Evolutionary conservation across 2,329 filamentous ascomycete species (phyloP).

Genomic region (Fusarium pininemorale): DNA sequence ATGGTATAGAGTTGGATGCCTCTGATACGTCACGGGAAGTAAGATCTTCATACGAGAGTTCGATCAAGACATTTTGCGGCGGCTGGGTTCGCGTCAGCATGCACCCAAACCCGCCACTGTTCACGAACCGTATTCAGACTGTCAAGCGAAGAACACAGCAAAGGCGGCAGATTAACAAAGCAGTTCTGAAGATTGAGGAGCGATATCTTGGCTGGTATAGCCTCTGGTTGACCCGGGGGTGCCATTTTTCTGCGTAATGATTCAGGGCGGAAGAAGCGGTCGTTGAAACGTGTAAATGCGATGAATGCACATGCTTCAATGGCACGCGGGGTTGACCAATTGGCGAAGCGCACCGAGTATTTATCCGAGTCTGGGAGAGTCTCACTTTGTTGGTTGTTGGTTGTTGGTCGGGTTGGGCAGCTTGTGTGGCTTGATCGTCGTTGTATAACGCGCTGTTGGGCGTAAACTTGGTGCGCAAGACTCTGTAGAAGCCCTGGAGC

Average conservation of each 20-base stretch:
- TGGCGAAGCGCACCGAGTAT: neutral
- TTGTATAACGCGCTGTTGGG: neutral
- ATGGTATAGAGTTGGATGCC: rapidly evolving
- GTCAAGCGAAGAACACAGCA: neutral
- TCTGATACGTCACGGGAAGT: too few species aligned
- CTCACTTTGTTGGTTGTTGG: neutral
- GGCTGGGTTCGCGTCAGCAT: neutral
- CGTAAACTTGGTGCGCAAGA: neutral
- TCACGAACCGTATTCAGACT: neutral
- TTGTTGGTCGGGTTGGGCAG: neutral
- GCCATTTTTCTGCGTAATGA: neutral
- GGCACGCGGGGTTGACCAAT: neutral
- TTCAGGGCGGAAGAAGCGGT: neutral
- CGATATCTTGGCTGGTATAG: neutral
- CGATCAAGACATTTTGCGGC: neutral
- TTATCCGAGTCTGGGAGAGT: neutral
- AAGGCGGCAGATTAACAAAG: neutral
- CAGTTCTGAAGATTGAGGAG: neutral
- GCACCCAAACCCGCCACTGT: neutral
- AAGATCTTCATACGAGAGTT: neutral
- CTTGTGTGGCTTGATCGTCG: neutral
- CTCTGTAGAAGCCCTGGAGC: neutral
- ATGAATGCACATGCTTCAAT: neutral
- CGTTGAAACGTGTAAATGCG: neutral
- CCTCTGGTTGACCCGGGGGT: neutral